These are phyloP conservation scores for Oryza rufipogon DNA, from an alignment of 176 grass and related monocot species.

Conservation along the genomic window DNA sequence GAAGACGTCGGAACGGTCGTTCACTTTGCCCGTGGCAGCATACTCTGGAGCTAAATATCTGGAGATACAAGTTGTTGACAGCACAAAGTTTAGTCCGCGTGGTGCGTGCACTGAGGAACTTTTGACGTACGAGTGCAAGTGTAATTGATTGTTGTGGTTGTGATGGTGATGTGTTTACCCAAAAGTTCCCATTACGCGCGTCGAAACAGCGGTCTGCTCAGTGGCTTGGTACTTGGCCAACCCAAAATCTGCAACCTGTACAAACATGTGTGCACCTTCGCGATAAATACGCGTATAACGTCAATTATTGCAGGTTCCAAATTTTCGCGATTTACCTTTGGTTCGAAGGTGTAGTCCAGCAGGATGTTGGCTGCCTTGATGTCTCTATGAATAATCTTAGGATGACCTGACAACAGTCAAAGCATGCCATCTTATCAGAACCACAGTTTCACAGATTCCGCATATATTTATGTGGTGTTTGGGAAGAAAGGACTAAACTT, in stretches of 20 bases:
- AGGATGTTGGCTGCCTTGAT: slow-evolving; percentile 90
- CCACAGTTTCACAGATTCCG: not conserved
- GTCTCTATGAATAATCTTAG: slow-evolving; percentile 89
- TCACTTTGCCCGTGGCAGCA: slow-evolving; percentile 70
- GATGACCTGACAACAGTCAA: slow-evolving; percentile 58
- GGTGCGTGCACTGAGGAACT: not conserved
- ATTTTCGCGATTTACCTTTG: slow-evolving; percentile 49
- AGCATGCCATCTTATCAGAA: not conserved
- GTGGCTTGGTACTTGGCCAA: slow-evolving; percentile 67
- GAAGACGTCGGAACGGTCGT: slow-evolving; percentile 78
- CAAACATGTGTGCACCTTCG: not conserved
- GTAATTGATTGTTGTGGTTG: not conserved
- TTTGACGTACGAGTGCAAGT: not conserved
- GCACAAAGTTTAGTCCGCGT: slow-evolving; percentile 7
- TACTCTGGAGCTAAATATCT: slow-evolving; percentile 94
- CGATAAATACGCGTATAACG: not conserved
- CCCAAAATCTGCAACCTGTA: slow-evolving; percentile 88
- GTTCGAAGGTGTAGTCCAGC: slow-evolving; percentile 78
- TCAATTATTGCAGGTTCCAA: not conserved
- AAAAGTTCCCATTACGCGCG: slow-evolving; percentile 77
- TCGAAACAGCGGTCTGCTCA: slow-evolving; percentile 60
- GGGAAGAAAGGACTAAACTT: too few relatives aligned
- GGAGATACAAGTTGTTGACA: slow-evolving; percentile 20
- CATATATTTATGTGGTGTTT: too few relatives aligned
- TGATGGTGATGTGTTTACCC: slow-evolving; percentile 53